phyloP scores from a whole-genome alignment of 805 yeast species.

The Yamadazyma endophytica region DNA sequence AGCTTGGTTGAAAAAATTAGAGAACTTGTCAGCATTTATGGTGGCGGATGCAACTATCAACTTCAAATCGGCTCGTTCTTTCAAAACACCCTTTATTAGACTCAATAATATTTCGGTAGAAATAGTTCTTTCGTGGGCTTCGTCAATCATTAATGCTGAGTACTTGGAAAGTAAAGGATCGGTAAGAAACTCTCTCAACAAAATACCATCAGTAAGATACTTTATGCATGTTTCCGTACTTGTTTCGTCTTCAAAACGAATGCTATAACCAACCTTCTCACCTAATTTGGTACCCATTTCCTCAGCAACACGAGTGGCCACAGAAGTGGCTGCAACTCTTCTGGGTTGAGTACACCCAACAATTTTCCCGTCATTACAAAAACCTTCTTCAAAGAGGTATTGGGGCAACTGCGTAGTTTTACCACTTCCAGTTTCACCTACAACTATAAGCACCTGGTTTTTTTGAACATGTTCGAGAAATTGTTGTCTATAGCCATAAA shows the following conservation, averaged over 20 bases:
- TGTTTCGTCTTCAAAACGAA: conserved; percentile 82
- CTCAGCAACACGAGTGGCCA: conserved; percentile 86
- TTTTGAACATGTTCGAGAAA: conserved; percentile 56
- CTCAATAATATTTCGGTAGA: conserved; percentile 86
- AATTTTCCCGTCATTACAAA: conserved; percentile 41
- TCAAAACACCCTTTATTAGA: conserved; percentile 64
- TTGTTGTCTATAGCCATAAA: conserved; percentile 56
- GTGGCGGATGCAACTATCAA: conserved; percentile 95
- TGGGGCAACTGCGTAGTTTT: conserved; percentile 94
- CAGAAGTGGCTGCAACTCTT: conserved; percentile 90
- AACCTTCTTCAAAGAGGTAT: conserved; percentile 79
- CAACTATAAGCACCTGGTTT: conserved; percentile 69
- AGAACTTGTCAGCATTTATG: conserved; percentile 82
- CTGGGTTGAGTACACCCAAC: conserved; percentile 94
- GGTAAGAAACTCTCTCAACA: conserved; percentile 73
- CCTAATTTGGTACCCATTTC: conserved; percentile 85
- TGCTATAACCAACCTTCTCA: conserved; percentile 79
- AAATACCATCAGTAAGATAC: conserved; percentile 96
- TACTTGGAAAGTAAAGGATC: conserved; percentile 70
- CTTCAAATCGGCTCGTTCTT: conserved; percentile 64
- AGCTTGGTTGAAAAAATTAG: conserved; percentile 73
- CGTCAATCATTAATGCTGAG: conserved; percentile 88
- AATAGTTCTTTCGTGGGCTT: conserved; percentile 93
- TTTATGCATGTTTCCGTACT: conserved; percentile 66
- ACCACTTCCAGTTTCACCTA: conserved; percentile 92